Base-by-base conservation (phyloP, 768 basidiomycete species). In the Pleurotus cornucopiae region DNA sequence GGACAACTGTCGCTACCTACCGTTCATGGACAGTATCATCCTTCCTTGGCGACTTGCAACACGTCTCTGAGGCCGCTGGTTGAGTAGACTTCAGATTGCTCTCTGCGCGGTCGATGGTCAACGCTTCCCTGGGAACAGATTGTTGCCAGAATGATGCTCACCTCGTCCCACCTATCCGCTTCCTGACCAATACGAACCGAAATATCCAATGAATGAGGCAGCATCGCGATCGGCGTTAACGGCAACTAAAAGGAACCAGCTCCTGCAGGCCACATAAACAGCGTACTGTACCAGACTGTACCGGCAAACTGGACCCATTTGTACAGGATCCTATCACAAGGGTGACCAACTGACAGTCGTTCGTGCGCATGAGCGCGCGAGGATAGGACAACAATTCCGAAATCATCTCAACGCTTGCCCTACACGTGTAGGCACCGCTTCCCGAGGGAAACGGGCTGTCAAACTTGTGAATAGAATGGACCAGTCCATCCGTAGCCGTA, bases 361-460 rank as follows among this genome's bases (percentile, higher is more conserved):
- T 16, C 26, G 16, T 18, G 20, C 14, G 41, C n/a, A 1, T 43
- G n/a, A 43, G 41, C 41, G 20, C 41, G 41, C 41, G 7, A 34
- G 30, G 30, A 34, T 34, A 34, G 6, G 30, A 7, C 48, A 49
- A 49, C 26, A 18, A 34, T 37, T 34, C 30, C 48, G 26, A 23
- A 49, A 49, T 26, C 48, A 11, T 25, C 14, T 37, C 48, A 18
- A 5, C 48, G 13, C 20, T 18, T 47, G 16, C n/a, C 13, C 14
- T 18, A 40, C 39, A n/a, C 14, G 16, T 40, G 16, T 39, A 40
- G 23, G 13, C n/a, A 47, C 18, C 13, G 18, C 51, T 11, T 40
- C 51, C 51, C 51, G 51, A 52, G 38, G 34, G 38, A 52, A 40
- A 30, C 51, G 51, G 51, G 51, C 34, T 39, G 51, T 52, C 51